Evolutionary conservation across 2,329 filamentous ascomycete genomes (phyloP), one percentile per base, ranked within the genome.

Genomic region (Apiospora saccharicola): DNA sequence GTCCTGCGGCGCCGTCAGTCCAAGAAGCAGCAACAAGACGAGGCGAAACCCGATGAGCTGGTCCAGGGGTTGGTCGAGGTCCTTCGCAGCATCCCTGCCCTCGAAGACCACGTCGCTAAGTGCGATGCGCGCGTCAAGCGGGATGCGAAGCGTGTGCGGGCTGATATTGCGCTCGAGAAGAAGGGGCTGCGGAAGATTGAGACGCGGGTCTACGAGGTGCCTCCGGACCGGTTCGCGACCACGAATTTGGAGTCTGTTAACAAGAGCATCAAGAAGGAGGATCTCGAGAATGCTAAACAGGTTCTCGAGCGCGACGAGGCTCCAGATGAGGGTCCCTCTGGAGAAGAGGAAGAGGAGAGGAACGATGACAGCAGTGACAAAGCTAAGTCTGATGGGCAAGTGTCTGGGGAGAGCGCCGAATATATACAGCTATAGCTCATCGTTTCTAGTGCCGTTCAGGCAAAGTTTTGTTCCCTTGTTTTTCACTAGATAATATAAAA

Each of bases 121-220:
- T n/a, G 34, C 34, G 34, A 22, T 19, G 57, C 34, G 19, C 57
- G 57, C 57, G 34, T 64, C 7, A 12, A n/a, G 57, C 19, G 16
- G 30, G 57, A 64, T 4, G 57, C 57, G 30, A 13, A n/a, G 30
- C 57, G 57, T 19, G 57, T 64, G 34, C 19, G 34, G 8, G 57
- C 19, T 19, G 57, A 64, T 3, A 41, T 64, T 12, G 30, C 6
- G 19, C 57, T 64, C 16, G 57, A 37, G 57, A 37, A 41, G 30
- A 64, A 41, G 30, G 57, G 57, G 34, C 19, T n/a, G 57, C 30
- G 57, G 2, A 13, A 37, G 3, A 2, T 64, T 12, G 34, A 22
- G 57, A 64, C 57, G 19, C 57, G 57, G 30, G 30, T 22, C 34
- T 64, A 64, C 34, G 57, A 64, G 19, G 57, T 64, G 22, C 57